Percentiles rank a stretch among this genome's conserved stretches.
phyloP scores from a whole-genome alignment of 495 filamentous ascomycete species.

The Immersiella caudata region DNA sequence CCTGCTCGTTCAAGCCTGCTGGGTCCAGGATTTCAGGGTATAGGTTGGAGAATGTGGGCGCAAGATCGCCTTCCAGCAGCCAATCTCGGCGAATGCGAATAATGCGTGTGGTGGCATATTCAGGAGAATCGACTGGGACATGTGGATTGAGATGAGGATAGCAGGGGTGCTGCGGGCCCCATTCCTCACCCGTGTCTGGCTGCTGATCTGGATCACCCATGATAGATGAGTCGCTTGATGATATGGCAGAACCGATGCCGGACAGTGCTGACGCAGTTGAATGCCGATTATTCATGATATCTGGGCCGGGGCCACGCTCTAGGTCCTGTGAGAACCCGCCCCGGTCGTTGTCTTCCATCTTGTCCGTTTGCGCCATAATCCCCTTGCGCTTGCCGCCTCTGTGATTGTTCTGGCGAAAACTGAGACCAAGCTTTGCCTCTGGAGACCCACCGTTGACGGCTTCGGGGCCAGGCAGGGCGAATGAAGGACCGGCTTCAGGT shows the following conservation, averaged over 20 bases:
- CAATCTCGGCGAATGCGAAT: slow-evolving; percentile 91
- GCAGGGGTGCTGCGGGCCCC: slow-evolving; percentile 89
- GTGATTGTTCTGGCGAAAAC: slow-evolving; percentile 24
- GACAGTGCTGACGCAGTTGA: slow-evolving; percentile 44
- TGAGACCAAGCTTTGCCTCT: slow-evolving; percentile 38
- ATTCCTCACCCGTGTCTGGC: slow-evolving; percentile 62
- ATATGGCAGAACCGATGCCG: slow-evolving; percentile 53
- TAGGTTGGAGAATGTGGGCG: slow-evolving; percentile 87
- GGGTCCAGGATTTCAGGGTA: slow-evolving; percentile 96
- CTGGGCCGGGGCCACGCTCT: slow-evolving; percentile 52
- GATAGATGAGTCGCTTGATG: slow-evolving; percentile 56
- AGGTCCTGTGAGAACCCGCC: slow-evolving; percentile 51
- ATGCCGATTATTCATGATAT: slow-evolving; percentile 36
- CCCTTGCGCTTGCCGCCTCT: slow-evolving; percentile 48
- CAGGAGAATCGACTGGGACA: slow-evolving; percentile 72
- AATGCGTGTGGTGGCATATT: slow-evolving; percentile 77
- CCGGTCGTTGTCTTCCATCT: slow-evolving; percentile 29
- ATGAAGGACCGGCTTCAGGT: slow-evolving; percentile 28
- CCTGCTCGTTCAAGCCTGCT: slow-evolving; percentile 71
- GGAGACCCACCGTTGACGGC: slow-evolving; percentile 31
- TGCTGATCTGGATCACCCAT: slow-evolving; percentile 53
- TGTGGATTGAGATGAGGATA: slow-evolving; percentile 93
- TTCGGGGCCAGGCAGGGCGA: slow-evolving; percentile 20
- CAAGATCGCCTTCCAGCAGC: slow-evolving; percentile 87
- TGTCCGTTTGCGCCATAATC: slow-evolving; percentile 42